Percentiles rank a stretch among this genome's conserved stretches.
These are phyloP conservation scores for Didymella pinodella DNA, from an alignment of 2,329 filamentous ascomycete genomes.

Conservation along the genomic window DNA sequence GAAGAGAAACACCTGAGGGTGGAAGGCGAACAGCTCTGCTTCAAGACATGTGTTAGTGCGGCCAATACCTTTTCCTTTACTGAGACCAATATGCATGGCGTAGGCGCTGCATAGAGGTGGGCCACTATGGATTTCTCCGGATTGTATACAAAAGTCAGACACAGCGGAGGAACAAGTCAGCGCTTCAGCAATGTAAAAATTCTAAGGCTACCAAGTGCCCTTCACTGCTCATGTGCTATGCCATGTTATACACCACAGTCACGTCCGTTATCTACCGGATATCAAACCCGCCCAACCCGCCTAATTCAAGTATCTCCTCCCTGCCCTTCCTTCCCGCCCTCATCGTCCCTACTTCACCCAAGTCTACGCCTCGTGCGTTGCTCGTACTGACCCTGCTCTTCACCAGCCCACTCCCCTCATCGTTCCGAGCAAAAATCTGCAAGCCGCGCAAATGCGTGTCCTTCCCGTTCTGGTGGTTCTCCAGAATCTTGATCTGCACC, in stretches of 20 bases:
- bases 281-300: constrained; percentile 8
- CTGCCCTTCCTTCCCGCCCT: constrained; percentile 25
- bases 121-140: constrained; percentile 1
- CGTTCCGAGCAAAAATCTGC: constrained; percentile 75
- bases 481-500: constrained; percentile 86
- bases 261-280: constrained; percentile 4
- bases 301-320: constrained; percentile 27
- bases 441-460: constrained; percentile 96
- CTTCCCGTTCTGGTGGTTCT: constrained; percentile 99
- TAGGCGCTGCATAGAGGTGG: constrained; percentile 19
- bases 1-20: not conserved
- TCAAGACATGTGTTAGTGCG: constrained; percentile 7
- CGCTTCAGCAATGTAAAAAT: constrained; percentile 3
- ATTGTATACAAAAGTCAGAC: constrained; percentile 3
- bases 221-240: not conserved
- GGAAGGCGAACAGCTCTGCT: not conserved
- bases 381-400: constrained; percentile 13
- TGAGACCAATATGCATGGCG: constrained; percentile 15
- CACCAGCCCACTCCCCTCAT: constrained; percentile 28
- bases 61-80: not conserved
- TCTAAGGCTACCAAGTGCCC: not conserved
- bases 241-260: too few species aligned
- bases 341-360: constrained; percentile 12
- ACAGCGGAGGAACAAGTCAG: constrained; percentile 1
- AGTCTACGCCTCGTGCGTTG: constrained; percentile 11